These are phyloP conservation scores for Coemansia sp. DNA, from an alignment of 371 early-diverging fungal species.

Conservation along the genomic window DNA sequence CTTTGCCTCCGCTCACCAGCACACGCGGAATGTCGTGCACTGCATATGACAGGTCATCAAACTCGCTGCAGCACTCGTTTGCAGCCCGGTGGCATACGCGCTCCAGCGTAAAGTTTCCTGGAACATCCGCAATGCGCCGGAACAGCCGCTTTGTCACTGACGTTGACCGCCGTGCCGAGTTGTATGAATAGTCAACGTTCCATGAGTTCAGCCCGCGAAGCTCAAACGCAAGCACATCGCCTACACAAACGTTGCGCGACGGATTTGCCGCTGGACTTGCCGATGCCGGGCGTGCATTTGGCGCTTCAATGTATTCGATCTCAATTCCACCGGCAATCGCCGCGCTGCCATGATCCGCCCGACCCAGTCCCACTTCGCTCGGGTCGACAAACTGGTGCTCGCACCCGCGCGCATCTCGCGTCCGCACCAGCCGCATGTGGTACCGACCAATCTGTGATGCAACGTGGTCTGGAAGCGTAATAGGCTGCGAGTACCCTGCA, in stretches of 20 bases:
- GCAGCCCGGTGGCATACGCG: conserved; percentile 50
- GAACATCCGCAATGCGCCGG: conserved; percentile 47
- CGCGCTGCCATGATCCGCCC: conserved; percentile 9
- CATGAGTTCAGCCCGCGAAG: conserved; percentile 48
- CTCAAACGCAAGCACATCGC: conserved; percentile 51
- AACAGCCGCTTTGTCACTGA: conserved; percentile 43
- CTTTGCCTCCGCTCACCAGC: conserved; percentile 47
- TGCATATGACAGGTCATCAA: conserved; percentile 39
- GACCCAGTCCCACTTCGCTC: conserved; percentile 23
- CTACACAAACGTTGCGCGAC: conserved; percentile 43
- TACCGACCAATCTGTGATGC: conserved; percentile 48
- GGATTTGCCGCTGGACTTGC: conserved; percentile 37
- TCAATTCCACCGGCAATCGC: conserved; percentile 50
- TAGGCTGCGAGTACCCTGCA: conserved; percentile 22
- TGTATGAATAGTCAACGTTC: conserved; percentile 49
- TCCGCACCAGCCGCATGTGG: conserved; percentile 45
- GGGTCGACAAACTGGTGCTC: conserved; percentile 44
- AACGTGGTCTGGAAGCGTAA: conserved; percentile 40
- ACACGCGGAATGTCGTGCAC: conserved; percentile 49
- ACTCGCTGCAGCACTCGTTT: conserved; percentile 51
- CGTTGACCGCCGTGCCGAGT: conserved; percentile 19
- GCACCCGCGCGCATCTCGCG: conserved; percentile 47
- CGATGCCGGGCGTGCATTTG: conserved; percentile 43
- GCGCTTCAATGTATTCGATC: conserved; percentile 53
- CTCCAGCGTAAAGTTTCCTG: conserved; percentile 49